Evolutionary conservation across 202 grass and related monocot species (phyloP), one percentile per base, ranked within the genome.

Genomic region (Bolboschoenoplectus hybrid): DNA sequence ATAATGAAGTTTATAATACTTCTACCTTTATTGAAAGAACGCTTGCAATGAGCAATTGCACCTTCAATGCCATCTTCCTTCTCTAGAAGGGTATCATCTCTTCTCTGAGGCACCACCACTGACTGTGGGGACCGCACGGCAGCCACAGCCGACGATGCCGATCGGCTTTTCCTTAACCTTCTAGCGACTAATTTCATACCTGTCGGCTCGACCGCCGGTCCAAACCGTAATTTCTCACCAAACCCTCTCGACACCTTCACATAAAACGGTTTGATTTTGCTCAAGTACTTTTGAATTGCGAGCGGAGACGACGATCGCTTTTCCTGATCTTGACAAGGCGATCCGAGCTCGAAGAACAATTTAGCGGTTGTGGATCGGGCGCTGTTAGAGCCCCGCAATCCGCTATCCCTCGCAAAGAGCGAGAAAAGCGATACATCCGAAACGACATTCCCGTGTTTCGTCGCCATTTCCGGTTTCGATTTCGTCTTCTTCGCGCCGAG

Each of bases 1-100:
- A 81, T 81, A 1, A 17, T 17, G 20, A 3, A 36, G 10, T 14
- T 19, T 14, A 26, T 26, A 12, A n/a, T 19, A 78, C 6, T 3
- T 0, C 35, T 82, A 95, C 93, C 93, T 82, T 88, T 88, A 86
- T 91, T 89, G 45, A 95, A 83, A 2, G 95, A 95, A 63, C 89
- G 90, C 66, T 95, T 95, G 87, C 95, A 95, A 83, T 95, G 95
- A 17, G 90, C 91, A 88, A 98, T 95, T 86, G 95, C 95, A 84
- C 95, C 90, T 3, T 92, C 88, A 63, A 95, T 95, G 58, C 91
- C 90, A 87, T 98, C 95, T 84, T 95, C 93, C 82, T 94, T 87
- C 88, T 96, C 92, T 34, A 82, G 3, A 67, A 99, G 75, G 41
- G 93, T 88, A 86, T 99, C 93, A 80, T 99, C 97, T 13, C 85